Evolutionary conservation across 2,329 filamentous ascomycete species (phyloP), one percentile per base, ranked within the genome.

Genomic region (Capronia americana): DNA sequence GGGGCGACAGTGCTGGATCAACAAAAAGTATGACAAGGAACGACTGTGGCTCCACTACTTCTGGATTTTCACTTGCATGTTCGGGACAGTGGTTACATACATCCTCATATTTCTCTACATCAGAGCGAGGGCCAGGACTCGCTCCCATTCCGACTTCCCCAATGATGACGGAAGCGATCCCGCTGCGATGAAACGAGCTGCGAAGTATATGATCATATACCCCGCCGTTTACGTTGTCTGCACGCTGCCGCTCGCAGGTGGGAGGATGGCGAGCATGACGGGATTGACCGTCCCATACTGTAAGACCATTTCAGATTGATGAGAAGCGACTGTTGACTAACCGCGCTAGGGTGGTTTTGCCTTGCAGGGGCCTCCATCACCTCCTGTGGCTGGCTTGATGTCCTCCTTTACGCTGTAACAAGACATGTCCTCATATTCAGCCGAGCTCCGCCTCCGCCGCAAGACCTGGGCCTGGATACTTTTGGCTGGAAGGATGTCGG

Each of bases 191-290:
- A 76, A 76, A n/a, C 78, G 80, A 23, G 80, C 81, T 1, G 78
- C 80, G 57, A 76, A 78, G 46, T 81, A 81, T 75, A 82, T 82
- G 80, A 77, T 81, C 54, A 79, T 81, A 64, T 82, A 81, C 63
- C 80, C 80, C 1, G 73, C 83, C 12, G 79, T 78, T 11, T 91
- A 91, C 73, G 85, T 85, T 3, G 77, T 88, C 12, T 70, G 87
- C 48, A 90, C 89, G 63, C 81, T 92, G 28, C 89, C 90, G 1
- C 81, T 86, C 7, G 88, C 87, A 2, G 80, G 79, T 2, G 79
- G 78, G 28, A 78, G 79, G 50, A 81, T 81, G 79, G 75, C 78
- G 20, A 76, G 77, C 3, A 78, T 77, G 6, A 74, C 75, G 53
- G 76, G 77, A 20, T 61, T 74, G 17, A 71, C 64, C 1, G 76